Evolutionary conservation across 2,329 filamentous ascomycete genomes (phyloP), one percentile per base, ranked within the genome.

Genomic region (Biscogniauxia sp.): DNA sequence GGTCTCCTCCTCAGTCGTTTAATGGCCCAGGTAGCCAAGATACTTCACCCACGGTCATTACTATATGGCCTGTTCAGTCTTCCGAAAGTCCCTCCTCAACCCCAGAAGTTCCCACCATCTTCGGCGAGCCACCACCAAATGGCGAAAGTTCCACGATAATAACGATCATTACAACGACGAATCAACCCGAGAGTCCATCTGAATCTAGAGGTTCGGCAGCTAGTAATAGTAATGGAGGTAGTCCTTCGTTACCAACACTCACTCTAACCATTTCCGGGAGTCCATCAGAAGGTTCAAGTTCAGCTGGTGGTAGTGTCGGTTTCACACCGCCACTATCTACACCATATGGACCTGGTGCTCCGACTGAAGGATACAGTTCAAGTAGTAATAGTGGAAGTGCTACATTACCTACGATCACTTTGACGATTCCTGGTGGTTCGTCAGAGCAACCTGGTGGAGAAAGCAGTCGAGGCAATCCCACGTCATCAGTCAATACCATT

Each of bases 341-440:
- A 26, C 50, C 28, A 17, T 32, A 37, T 25, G 57, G 65, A 51
- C 28, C 61, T 23, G 61, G 53, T 23, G 66, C 61, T 51, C 64
- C 66, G 50, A 65, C 67, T 23, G 57, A 55, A 41, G 62, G 62
- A 28, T 45, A 52, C 17, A 57, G 56, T 32, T 53, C 55, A 11
- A 49, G 56, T 37, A 53, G 37, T n/a, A 58, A 61, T 41, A 62
- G 63, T 51, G 68, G 60, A 51, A 57, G 63, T 26, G 58, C 59
- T 20, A 61, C 61, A 53, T 59, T 66, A 20, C 68, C 69, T 53
- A 67, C 67, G 13, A 62, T 69, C 54, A 71, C 69, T 25, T 37
- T 70, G n/a, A 68, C 68, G 19, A 54, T 63, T 11, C 69, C 68
- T 62, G 62, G 64, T 15, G 15, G 61, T n/a, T 50, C 60, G 37